Evolutionary conservation across 2,329 filamentous ascomycete species (phyloP).

Genomic region (Colletotrichum sp.): DNA sequence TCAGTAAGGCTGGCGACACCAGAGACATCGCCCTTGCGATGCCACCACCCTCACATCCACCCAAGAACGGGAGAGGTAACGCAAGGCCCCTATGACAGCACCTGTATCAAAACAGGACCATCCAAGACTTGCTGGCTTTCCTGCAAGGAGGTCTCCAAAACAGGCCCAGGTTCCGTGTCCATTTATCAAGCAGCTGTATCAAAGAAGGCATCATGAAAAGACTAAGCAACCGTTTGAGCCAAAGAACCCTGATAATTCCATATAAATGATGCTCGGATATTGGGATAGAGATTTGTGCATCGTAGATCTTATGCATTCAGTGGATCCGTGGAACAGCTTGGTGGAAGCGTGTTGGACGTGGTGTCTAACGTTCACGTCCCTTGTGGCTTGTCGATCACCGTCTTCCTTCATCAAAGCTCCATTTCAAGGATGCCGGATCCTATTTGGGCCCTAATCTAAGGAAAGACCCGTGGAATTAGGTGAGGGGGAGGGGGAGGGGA

Average conservation of each 20-base stretch:
- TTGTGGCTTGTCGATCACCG: constrained; percentile 13
- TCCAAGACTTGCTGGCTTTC: neutral
- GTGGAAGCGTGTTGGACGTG: neutral
- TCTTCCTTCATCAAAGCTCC: constrained; percentile 7
- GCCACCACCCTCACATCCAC: neutral
- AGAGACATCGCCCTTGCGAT: neutral
- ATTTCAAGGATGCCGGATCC: neutral
- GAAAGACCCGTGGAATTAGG: constrained; percentile 1
- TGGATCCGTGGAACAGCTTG: neutral
- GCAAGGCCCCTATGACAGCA: neutral
- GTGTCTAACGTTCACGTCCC: constrained; percentile 4
- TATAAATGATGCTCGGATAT: neutral
- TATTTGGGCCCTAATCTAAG: constrained; percentile 5
- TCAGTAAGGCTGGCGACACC: neutral
- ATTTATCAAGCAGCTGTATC: neutral
- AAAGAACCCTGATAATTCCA: neutral
- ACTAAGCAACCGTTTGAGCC: neutral
- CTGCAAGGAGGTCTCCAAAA: neutral
- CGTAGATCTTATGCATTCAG: neutral
- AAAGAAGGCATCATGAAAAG: neutral
- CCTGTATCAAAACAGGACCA: neutral
- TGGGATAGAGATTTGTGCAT: neutral
- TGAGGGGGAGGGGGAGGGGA: neutral
- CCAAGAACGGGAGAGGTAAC: neutral
- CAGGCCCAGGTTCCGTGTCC: neutral